Base-by-base conservation (phyloP, 345 rosid species). In the Brassica nigra region DNA sequence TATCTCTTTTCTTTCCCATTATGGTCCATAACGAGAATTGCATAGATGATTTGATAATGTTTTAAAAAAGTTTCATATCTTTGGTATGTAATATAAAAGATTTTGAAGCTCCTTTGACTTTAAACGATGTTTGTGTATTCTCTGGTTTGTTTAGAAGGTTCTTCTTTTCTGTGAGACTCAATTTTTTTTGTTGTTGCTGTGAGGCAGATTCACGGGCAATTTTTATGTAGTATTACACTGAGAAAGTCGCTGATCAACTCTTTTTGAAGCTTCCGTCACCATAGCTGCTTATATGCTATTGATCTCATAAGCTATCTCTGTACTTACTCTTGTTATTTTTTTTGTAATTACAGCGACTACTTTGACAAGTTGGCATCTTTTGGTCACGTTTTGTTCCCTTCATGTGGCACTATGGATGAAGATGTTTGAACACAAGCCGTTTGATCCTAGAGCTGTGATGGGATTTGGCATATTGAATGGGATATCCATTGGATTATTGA, bases 361-460 rank as follows among this genome's bases (percentile, higher is more conserved):
- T 49, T 84, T 96, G 91, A 96, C 99, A 64, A 96, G 99, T 86
- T 96, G 99, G 99, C 99, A 96, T 89, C 99, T 96, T 71, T 78
- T 96, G 85, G 99, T 96, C 70, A 96, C 99, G 0, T 96, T 96
- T 87, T 93, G 98, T 80, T 96, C 98, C 66, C 99, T 96, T 86
- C 99, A 96, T 74, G 95, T 92, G 81, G 99, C 99, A 61, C 71
- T 93, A 87, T 89, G 95, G 92, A 87, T 93, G 95, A 96, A 96
- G 76, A 84, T 90, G 85, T 96, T 96, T 80, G 99, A 96, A 68
- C 99, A 93, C 89, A 96, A 96, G 89, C 99, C 99, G 84, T 96
- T 93, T 83, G 99, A 96, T 85, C 87, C 98, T 27, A 86, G 98
- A 86, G 97, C 97, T 76, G 99, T 96, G 39, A 96, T 93, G 98